phyloP scores from a whole-genome alignment of 2,329 filamentous ascomycete species.

The Ophiocordyceps camponoti-saundersi region DNA sequence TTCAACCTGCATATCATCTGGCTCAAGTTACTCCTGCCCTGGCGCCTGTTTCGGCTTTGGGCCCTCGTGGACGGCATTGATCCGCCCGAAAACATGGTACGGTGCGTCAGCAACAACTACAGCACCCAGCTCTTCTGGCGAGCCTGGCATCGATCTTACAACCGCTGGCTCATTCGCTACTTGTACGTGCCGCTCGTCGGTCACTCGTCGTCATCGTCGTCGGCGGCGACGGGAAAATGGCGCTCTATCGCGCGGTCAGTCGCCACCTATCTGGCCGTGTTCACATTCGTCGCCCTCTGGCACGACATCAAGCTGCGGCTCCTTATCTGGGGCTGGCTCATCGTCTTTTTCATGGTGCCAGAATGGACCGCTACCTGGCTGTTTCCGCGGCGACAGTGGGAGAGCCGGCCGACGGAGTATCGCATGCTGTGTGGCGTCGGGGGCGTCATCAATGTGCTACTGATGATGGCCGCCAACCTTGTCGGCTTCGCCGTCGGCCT shows the following conservation, averaged over 20 bases:
- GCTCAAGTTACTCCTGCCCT: slow-evolving; percentile 91
- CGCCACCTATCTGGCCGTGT: slow-evolving; percentile 66
- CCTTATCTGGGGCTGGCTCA: slow-evolving; percentile 91
- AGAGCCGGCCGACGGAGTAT: slow-evolving; percentile 51
- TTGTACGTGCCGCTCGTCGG: slow-evolving; percentile 87
- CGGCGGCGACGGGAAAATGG: slow-evolving; percentile 12
- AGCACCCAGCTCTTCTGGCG: slow-evolving; percentile 87
- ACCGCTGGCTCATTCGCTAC: slow-evolving; percentile 87
- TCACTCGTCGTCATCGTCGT: slow-evolving; percentile 24
- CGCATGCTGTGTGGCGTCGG: slow-evolving; percentile 67
- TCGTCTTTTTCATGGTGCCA: slow-evolving; percentile 84
- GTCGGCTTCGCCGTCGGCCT: slow-evolving; percentile 89
- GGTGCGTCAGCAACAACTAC: slow-evolving; percentile 92
- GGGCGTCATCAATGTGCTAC: slow-evolving; percentile 66
- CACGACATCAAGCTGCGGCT: slow-evolving; percentile 88
- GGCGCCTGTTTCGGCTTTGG: slow-evolving; percentile 99
- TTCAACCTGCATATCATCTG: slow-evolving; percentile 97
- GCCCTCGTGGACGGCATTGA: slow-evolving; percentile 78
- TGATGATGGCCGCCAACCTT: slow-evolving; percentile 93
- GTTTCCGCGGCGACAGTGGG: slow-evolving; percentile 62
- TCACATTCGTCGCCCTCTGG: slow-evolving; percentile 96
- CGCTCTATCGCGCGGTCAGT: slow-evolving; percentile 38
- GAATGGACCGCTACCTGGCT: slow-evolving; percentile 57
- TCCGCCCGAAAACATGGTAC: slow-evolving; percentile 94
- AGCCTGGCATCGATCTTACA: slow-evolving; percentile 88